Conservation (phyloP, 768 basidiomycete genomes). For the Hydnomerulius pinastri region DNA sequence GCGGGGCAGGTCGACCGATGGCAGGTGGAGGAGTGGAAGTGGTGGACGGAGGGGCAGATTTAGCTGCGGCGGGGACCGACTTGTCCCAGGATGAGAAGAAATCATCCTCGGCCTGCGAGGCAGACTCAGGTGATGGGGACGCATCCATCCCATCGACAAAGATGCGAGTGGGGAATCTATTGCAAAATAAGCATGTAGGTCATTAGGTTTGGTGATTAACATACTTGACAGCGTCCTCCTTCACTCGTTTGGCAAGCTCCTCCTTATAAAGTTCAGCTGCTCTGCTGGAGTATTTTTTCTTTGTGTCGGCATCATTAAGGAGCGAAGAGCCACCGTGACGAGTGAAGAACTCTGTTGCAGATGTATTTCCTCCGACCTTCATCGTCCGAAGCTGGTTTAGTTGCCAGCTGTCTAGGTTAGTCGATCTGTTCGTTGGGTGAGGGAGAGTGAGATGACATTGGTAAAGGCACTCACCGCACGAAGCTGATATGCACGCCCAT, state of each 20-base stretch:
- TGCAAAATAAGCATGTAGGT: conserved; percentile 1
- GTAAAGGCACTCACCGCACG: conserved; percentile 65
- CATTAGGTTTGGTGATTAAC: conserved; percentile 20
- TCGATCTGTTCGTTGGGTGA: conserved; percentile 61
- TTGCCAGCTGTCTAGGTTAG: conserved; percentile 95
- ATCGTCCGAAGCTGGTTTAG: conserved; percentile 88
- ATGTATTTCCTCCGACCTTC: conserved; percentile 93
- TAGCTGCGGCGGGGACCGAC: conserved; percentile 59
- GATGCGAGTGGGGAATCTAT: conserved; percentile 76
- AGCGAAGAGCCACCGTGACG: conserved; percentile 80
- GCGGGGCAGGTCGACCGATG: conserved; percentile 57
- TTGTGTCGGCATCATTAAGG: conserved; percentile 71
- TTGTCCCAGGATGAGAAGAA: conserved; percentile 99
- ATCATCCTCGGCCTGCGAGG: conserved; percentile 71
- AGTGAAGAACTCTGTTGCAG: conserved; percentile 85
- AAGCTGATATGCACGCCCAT: conserved; percentile 99
- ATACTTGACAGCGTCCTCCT: conserved; percentile 72
- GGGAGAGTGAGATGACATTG: not conserved
- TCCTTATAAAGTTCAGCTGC: conserved; percentile 91
- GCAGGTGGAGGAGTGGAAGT: conserved; percentile 55
- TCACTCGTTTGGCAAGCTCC: conserved; percentile 78
- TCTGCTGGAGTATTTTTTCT: conserved; percentile 87
- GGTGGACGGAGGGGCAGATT: conserved; percentile 52
- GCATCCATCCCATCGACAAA: conserved; percentile 79
- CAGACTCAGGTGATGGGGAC: conserved; percentile 38